Percentiles rank a stretch among this genome's conserved stretches.
Conservation (phyloP, 139 green algal genomes). For the Limnomonas spitsbergensis region DNA sequence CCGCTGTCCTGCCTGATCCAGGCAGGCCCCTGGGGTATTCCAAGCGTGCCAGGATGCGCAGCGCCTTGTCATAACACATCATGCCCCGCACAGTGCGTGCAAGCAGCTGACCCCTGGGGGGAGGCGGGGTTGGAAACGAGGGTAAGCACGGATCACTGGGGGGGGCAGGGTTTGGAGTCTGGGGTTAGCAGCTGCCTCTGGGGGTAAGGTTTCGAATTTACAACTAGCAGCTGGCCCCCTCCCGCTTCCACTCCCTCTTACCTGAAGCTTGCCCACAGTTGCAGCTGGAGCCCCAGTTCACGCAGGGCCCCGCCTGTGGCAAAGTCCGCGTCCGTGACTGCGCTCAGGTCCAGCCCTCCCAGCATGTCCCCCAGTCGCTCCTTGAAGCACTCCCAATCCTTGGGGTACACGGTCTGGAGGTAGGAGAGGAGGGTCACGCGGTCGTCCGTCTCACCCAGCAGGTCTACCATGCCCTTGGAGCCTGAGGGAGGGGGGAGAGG, state of each 20-base stretch:
- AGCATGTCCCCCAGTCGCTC: background rate
- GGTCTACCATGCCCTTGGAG: no score
- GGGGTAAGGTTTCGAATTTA: no score
- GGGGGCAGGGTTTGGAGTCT: no score
- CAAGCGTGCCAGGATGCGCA: constrained; percentile 21
- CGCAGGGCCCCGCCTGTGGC: constrained; percentile 21
- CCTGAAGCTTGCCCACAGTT: constrained; percentile 73
- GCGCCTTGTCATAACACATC: constrained; percentile 59
- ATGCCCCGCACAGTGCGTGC: constrained; percentile 66
- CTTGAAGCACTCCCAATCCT: constrained; percentile 18
- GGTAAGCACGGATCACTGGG: no score
- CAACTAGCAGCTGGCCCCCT: no score
- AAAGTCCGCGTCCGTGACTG: constrained; percentile 36
- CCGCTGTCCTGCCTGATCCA: background rate
- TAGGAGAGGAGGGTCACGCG: constrained; percentile 38
- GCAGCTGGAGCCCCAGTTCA: constrained; percentile 59
- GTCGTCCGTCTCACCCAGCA: no score
- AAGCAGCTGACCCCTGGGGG: constrained; percentile 76
- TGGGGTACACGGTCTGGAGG: constrained; percentile 22
- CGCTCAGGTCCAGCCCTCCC: constrained; percentile 6
- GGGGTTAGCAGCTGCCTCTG: no score
- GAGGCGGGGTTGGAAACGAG: no score
- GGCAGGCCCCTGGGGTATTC: constrained; percentile 28
- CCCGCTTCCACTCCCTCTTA: no score
- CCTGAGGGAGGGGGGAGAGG: no score